Percentiles rank a stretch among this genome's conserved stretches.
These are phyloP conservation scores for Fusarium succisae DNA, from an alignment of 2,329 filamentous ascomycete genomes.

Conservation along the genomic window DNA sequence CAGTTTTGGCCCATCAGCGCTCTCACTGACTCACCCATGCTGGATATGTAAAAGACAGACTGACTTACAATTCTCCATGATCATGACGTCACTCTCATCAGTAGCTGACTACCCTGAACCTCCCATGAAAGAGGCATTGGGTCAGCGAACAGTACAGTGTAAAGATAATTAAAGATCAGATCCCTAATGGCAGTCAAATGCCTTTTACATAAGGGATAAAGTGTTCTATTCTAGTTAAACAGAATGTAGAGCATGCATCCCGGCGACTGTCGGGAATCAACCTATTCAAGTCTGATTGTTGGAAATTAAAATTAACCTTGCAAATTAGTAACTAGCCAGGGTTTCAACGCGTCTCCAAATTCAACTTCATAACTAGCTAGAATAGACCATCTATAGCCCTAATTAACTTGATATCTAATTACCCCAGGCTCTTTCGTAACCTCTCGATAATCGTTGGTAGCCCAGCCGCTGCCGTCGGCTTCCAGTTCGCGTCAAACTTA, in stretches of 20 bases:
- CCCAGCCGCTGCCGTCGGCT: background rate
- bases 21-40: background rate
- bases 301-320: too few species aligned
- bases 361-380: too few species aligned
- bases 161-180: too few species aligned
- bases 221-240: accelerated
- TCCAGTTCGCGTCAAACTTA: background rate
- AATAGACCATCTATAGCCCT: accelerated
- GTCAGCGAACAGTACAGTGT: too few species aligned
- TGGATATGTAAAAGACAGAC: too few species aligned
- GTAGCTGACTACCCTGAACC: background rate
- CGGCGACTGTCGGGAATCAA: accelerated
- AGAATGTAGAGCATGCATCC: too few species aligned
- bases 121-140: accelerated
- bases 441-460: background rate
- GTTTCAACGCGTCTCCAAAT: too few species aligned
- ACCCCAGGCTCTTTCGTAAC: background rate
- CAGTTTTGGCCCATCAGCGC: accelerated
- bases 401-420: accelerated
- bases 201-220: accelerated
- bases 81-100: accelerated
- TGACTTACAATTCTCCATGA: accelerated
- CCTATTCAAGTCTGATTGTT: too few species aligned
- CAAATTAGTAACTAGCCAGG: too few species aligned
- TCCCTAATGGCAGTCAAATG: accelerated